Conservation (phyloP, 768 basidiomycete genomes). For the Collybiopsis luxurians region DNA sequence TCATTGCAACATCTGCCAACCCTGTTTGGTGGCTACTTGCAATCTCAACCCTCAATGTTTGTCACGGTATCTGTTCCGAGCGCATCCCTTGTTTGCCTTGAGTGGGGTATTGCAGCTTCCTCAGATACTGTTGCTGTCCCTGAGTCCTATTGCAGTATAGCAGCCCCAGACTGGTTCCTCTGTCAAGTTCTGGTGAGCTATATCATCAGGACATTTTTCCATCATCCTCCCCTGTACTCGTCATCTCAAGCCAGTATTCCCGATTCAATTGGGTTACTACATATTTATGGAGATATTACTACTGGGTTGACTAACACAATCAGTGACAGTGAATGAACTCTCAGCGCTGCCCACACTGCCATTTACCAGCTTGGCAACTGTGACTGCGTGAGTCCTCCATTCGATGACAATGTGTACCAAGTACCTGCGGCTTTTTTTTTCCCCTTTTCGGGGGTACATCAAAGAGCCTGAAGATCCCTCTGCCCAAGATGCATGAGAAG, state of each 20-base stretch:
- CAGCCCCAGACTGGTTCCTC: neutral
- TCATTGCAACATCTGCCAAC: neutral
- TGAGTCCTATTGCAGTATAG: neutral
- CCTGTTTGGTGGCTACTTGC: neutral
- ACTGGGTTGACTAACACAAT: neutral
- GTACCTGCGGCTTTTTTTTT: too few relatives aligned
- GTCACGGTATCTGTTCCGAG: neutral
- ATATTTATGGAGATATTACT: neutral
- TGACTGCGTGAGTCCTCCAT: neutral
- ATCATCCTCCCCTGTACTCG: too few relatives aligned
- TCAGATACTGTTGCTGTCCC: neutral
- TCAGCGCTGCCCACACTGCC: neutral
- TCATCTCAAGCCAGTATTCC: too few relatives aligned
- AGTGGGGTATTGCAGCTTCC: neutral
- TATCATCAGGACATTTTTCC: neutral
- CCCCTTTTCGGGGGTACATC: too few relatives aligned
- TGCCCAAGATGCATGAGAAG: too few relatives aligned
- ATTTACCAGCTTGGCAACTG: too few relatives aligned
- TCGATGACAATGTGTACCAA: neutral
- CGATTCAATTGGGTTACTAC: too few relatives aligned
- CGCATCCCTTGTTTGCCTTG: neutral
- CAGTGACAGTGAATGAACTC: neutral
- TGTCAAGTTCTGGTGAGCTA: neutral
- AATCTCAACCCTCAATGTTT: conserved; percentile 1
- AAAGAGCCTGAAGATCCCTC: too few relatives aligned